Conservation (phyloP, 257 asterid species). For the Solanum medicagineum region DNA sequence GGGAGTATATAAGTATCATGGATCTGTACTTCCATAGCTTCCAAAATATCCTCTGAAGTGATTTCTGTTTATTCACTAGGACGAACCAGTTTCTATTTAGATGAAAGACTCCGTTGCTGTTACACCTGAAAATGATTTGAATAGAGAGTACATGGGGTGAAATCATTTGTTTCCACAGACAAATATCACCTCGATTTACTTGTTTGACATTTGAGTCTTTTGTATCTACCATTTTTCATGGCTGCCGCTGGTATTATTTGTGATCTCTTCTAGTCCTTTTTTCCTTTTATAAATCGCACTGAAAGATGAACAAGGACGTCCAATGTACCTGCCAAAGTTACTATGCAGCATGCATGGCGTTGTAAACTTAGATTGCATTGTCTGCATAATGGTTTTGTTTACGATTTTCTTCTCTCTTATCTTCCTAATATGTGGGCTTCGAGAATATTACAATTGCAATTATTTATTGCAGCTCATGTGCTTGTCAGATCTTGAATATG, state of each 20-base stretch:
- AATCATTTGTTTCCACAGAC: background rate
- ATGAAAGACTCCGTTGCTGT: background rate
- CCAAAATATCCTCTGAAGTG: background rate
- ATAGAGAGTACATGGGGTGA: background rate
- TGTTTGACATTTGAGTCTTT: background rate
- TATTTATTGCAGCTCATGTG: constrained; percentile 60
- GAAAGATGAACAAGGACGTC: background rate
- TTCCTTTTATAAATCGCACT: background rate
- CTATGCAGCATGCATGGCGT: background rate
- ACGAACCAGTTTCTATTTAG: background rate
- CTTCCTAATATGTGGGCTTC: background rate
- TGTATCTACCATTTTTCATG: background rate
- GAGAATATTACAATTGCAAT: background rate
- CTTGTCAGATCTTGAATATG: constrained; percentile 80
- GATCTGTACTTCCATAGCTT: background rate
- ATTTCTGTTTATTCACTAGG: background rate
- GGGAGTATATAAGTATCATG: background rate
- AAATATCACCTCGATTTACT: background rate
- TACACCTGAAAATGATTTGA: background rate
- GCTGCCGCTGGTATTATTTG: background rate
- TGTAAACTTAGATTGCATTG: background rate
- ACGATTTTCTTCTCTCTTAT: background rate
- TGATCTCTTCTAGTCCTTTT: background rate
- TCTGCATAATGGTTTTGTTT: background rate
- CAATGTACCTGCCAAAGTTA: background rate